Percentiles rank a stretch among this genome's conserved stretches.
Conservation (phyloP, 2,329 filamentous ascomycete species). For the Fusarium tuaranense region DNA sequence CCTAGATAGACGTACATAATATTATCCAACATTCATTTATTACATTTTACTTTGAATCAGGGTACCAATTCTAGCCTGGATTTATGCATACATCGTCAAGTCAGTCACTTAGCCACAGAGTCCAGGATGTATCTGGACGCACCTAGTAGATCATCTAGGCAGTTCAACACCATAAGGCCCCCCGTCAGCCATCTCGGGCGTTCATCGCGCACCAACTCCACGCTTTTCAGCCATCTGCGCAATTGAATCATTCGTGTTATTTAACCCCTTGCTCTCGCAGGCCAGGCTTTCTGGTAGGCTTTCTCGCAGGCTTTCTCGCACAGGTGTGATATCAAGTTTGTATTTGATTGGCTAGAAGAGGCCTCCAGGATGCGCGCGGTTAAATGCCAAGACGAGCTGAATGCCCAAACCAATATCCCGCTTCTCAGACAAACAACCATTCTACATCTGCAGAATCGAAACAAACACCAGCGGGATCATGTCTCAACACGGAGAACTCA, state of each 20-base stretch:
- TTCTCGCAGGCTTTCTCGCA: too few species aligned
- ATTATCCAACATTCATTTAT: neutral
- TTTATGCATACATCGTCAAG: neutral
- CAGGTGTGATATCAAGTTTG: neutral
- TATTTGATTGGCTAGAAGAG: neutral
- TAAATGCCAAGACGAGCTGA: neutral
- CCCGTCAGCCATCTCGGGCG: too few species aligned
- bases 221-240: too few species aligned
- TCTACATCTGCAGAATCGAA: neutral
- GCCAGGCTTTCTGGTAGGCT: too few species aligned
- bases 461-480: neutral
- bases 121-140: neutral
- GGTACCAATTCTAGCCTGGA: neutral
- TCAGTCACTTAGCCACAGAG: neutral
- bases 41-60: neutral
- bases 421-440: neutral
- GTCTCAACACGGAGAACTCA: neutral
- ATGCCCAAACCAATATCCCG: neutral
- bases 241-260: too few species aligned
- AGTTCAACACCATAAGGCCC: neutral
- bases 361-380: neutral
- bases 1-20: neutral
- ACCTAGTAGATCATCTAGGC: neutral
- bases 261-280: too few species aligned
- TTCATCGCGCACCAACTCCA: too few species aligned